Conservation (phyloP, 495 filamentous ascomycete genomes). For the Penicillium angulare region DNA sequence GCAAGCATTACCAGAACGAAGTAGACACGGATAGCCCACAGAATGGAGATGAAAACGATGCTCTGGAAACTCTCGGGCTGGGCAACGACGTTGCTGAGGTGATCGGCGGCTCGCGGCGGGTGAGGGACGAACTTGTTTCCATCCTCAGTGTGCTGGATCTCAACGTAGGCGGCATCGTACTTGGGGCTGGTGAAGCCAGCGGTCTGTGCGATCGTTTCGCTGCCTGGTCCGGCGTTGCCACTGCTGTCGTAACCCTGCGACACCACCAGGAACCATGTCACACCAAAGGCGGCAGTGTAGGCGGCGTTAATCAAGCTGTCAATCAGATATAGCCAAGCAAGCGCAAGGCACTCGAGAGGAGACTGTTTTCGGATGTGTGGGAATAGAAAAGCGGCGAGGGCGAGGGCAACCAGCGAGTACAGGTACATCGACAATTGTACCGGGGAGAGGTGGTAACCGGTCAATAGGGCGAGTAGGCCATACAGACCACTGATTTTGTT, state of each 20-base stretch:
- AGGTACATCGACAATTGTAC: constrained; percentile 80
- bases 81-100: constrained; percentile 51
- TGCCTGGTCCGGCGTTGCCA: constrained; percentile 38
- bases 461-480: constrained; percentile 80
- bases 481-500: constrained; percentile 89
- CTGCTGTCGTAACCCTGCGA: constrained; percentile 52
- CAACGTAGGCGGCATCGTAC: constrained; percentile 52
- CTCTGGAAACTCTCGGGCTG: constrained; percentile 72
- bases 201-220: constrained; percentile 58
- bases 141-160: constrained; percentile 24
- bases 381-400: constrained; percentile 57
- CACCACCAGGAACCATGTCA: constrained; percentile 78
- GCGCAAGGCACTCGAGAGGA: constrained; percentile 65
- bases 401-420: constrained; percentile 70
- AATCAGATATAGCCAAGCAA: constrained; percentile 76
- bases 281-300: constrained; percentile 75
- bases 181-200: constrained; percentile 68
- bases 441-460: constrained; percentile 65
- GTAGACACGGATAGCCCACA: constrained; percentile 74
- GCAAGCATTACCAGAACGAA: constrained; percentile 77
- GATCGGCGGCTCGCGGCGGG: constrained; percentile 31
- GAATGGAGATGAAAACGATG: constrained; percentile 65
- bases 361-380: constrained; percentile 68
- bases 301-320: constrained; percentile 74
- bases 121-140: constrained; percentile 24